A percentile compares a stretch with the other conserved stretches of the same genome.
Conservation (phyloP, 768 basidiomycete genomes). For the Mycena pura region DNA sequence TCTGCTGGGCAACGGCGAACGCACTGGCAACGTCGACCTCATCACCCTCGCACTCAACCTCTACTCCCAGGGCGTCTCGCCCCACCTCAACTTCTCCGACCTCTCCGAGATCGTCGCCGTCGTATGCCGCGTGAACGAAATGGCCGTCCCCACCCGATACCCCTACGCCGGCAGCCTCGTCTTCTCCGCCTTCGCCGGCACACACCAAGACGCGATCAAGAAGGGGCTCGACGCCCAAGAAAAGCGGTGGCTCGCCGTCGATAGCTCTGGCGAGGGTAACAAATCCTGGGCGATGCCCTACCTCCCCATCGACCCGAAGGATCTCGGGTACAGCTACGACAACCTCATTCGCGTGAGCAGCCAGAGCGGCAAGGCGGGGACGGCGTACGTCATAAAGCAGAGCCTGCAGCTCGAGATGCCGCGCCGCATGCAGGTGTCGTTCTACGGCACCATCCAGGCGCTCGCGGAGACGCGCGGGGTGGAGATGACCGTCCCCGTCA, state of each 20-base stretch:
- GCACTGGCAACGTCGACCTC: constrained; percentile 97
- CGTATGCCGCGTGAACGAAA: constrained; percentile 89
- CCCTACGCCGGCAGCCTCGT: constrained; percentile 98
- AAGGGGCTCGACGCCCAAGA: constrained; percentile 94
- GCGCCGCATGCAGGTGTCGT: constrained; percentile 80
- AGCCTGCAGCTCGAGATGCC: constrained; percentile 78
- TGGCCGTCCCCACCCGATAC: constrained; percentile 94
- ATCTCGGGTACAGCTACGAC: constrained; percentile 84
- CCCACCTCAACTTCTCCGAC: constrained; percentile 90
- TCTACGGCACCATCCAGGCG: constrained; percentile 79
- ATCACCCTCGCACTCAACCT: constrained; percentile 95
- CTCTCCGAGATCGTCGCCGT: constrained; percentile 86
- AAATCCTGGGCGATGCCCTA: constrained; percentile 82
- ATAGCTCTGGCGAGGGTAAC: constrained; percentile 47
- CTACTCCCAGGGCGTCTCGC: constrained; percentile 92
- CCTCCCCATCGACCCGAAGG: constrained; percentile 84
- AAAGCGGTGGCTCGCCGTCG: constrained; percentile 48
- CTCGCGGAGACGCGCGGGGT: constrained; percentile 78
- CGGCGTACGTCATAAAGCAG: constrained; percentile 84
- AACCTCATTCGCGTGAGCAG: constrained; percentile 90
- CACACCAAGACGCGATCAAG: constrained; percentile 99
- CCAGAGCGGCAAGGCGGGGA: constrained; percentile 86
- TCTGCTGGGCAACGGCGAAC: constrained; percentile 96
- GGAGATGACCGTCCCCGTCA: constrained; percentile 81
- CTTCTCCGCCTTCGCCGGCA: constrained; percentile 97